A percentile compares a stretch with the other conserved stretches of the same genome.
phyloP scores from a whole-genome alignment of 2,329 filamentous ascomycete genomes.

The Nakataea oryzae region DNA sequence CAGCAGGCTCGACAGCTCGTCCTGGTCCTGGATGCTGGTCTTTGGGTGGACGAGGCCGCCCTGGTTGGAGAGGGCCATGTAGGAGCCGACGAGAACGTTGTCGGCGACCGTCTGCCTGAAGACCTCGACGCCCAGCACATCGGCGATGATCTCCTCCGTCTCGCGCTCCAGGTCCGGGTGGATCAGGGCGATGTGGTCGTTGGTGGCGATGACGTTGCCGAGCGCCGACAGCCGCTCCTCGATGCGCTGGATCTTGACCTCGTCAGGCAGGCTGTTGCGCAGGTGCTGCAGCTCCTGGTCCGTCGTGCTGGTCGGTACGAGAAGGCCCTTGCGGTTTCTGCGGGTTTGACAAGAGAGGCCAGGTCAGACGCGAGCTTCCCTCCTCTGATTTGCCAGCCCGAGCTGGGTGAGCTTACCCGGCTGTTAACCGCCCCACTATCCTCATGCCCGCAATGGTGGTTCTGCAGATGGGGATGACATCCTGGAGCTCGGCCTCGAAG shows the following conservation, averaged over 20 bases:
- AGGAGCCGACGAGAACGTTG: conserved; percentile 91
- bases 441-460: conserved; percentile 93
- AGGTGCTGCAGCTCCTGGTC: conserved; percentile 98
- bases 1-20: conserved; percentile 85
- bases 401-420: conserved; percentile 49
- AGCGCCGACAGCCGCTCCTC: conserved; percentile 93
- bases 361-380: conserved; percentile 1
- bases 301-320: conserved; percentile 90
- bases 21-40: conserved; percentile 94
- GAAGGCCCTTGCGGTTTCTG: conserved; percentile 90
- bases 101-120: conserved; percentile 93
- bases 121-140: conserved; percentile 81
- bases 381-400: neutral
- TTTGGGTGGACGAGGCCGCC: conserved; percentile 96
- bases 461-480: conserved; percentile 93
- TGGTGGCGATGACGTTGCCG: conserved; percentile 92
- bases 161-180: conserved; percentile 96
- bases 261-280: conserved; percentile 85
- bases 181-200: conserved; percentile 93
- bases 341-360: neutral
- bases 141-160: conserved; percentile 96
- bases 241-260: conserved; percentile 90
- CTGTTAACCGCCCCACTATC: conserved; percentile 90
- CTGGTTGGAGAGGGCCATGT: conserved; percentile 94
- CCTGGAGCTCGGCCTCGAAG: conserved; percentile 95